Evolutionary conservation across 78 protist genomes (phyloP).

Genomic region (Anaeramoeba flamelloides): DNA sequence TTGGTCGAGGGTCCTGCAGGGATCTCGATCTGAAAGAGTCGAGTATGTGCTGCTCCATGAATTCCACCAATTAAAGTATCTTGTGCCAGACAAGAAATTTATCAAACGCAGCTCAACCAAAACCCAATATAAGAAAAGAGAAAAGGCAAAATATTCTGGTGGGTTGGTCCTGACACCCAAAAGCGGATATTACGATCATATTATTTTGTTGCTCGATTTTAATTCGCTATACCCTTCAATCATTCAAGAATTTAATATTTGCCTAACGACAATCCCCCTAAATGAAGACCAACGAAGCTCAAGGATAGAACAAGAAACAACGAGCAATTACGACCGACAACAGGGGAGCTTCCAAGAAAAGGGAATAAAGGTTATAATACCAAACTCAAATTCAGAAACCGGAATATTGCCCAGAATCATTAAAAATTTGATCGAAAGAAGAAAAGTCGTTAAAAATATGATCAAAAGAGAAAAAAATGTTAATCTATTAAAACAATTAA

Average conservation of each 20-base stretch:
- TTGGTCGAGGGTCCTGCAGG: neutral
- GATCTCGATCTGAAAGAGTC: neutral
- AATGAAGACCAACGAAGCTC: neutral
- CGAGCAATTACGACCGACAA: no score
- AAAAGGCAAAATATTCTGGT: neutral
- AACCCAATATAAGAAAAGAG: neutral
- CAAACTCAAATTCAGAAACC: neutral
- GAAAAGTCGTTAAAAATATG: neutral
- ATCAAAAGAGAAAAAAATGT: neutral
- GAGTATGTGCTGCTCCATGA: neutral
- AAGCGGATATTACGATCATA: neutral
- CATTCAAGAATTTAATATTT: neutral
- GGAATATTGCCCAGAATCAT: neutral
- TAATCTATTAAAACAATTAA: neutral
- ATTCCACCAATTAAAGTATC: neutral
- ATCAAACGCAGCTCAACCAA: neutral
- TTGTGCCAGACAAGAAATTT: neutral
- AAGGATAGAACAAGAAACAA: no score
- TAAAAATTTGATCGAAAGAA: neutral
- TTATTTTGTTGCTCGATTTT: neutral
- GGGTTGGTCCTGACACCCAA: neutral
- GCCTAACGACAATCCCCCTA: neutral
- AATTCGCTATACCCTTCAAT: neutral
- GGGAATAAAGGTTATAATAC: no score
- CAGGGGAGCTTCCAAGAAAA: no score